phyloP scores from a whole-genome alignment of 805 yeast species.

The Aciculoconidium aculeatum region DNA sequence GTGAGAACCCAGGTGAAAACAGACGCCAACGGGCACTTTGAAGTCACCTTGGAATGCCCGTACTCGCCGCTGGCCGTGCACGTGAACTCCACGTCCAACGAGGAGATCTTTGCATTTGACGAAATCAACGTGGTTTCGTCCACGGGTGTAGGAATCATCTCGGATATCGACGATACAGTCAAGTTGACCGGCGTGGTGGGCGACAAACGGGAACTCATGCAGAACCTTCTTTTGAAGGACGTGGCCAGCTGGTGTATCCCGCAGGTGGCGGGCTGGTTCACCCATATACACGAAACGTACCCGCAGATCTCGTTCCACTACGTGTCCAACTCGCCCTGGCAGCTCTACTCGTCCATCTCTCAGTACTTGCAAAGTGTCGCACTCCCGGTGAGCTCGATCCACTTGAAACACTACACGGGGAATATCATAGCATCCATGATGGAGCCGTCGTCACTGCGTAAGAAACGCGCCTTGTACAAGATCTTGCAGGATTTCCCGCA shows the following conservation, averaged over 20 bases:
- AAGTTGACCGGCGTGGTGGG: conserved; percentile 87
- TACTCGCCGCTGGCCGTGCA: conserved; percentile 59
- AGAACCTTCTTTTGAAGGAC: conserved; percentile 68
- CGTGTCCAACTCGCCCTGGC: conserved; percentile 96
- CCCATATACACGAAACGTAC: conserved; percentile 28
- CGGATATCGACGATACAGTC: conserved; percentile 94
- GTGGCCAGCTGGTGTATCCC: conserved; percentile 66
- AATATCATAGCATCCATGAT: conserved; percentile 73
- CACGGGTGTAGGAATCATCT: conserved; percentile 65
- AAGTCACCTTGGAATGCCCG: conserved; percentile 43
- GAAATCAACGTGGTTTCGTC: conserved; percentile 38
- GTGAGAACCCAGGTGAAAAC: conserved; percentile 36
- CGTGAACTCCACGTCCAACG: conserved; percentile 43
- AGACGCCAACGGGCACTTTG: conserved; percentile 65
- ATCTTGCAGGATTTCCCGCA: conserved; percentile 69
- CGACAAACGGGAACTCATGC: conserved; percentile 76
- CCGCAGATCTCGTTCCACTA: conserved; percentile 70
- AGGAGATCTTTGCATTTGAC: conserved; percentile 41
- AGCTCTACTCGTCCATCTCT: conserved; percentile 56
- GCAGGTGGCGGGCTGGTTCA: conserved; percentile 70
- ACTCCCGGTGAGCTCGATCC: conserved; percentile 78
- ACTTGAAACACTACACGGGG: conserved; percentile 83
- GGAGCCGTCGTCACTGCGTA: conserved; percentile 83
- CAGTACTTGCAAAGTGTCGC: conserved; percentile 50
- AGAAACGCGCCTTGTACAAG: conserved; percentile 56